phyloP scores from a whole-genome alignment of 2,329 filamentous ascomycete species.

The Ascochyta rabiei region DNA sequence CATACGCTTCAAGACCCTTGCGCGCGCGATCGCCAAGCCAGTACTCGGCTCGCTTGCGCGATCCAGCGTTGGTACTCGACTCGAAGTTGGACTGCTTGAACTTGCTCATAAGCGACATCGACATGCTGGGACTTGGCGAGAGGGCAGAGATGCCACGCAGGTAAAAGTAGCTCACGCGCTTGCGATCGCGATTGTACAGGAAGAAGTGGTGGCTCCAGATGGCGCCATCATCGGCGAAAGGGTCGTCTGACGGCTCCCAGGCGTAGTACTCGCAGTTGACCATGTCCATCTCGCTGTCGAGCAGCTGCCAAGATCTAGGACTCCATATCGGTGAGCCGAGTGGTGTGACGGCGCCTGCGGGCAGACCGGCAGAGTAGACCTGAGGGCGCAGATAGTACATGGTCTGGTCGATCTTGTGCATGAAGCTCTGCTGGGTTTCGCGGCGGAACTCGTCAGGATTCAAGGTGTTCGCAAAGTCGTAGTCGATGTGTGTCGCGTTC shows the following conservation, averaged over 20 bases:
- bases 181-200: conserved; percentile 92
- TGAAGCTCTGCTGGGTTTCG: conserved; percentile 80
- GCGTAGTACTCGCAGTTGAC: conserved; percentile 88
- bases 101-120: conserved; percentile 44
- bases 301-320: conserved; percentile 86
- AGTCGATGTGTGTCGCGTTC: conserved; percentile 94
- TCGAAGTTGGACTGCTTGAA: conserved; percentile 54
- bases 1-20: conserved; percentile 52
- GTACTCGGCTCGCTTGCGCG: conserved; percentile 81
- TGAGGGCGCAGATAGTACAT: conserved; percentile 81
- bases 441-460: conserved; percentile 88
- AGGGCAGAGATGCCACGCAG: conserved; percentile 85
- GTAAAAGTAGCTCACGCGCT: conserved; percentile 93
- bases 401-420: conserved; percentile 84
- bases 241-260: conserved; percentile 87
- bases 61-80: conserved; percentile 60
- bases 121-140: conserved; percentile 63
- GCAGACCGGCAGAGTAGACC: conserved; percentile 49
- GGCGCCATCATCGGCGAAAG: conserved; percentile 88
- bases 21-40: conserved; percentile 77
- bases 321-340: conserved; percentile 73
- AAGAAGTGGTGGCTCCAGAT: conserved; percentile 98
- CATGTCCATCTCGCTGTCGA: conserved; percentile 94
- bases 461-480: conserved; percentile 93
- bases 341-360: conserved; percentile 56